Evolutionary conservation across 2,329 filamentous ascomycete species (phyloP).

Genomic region (Curvularia sp.): DNA sequence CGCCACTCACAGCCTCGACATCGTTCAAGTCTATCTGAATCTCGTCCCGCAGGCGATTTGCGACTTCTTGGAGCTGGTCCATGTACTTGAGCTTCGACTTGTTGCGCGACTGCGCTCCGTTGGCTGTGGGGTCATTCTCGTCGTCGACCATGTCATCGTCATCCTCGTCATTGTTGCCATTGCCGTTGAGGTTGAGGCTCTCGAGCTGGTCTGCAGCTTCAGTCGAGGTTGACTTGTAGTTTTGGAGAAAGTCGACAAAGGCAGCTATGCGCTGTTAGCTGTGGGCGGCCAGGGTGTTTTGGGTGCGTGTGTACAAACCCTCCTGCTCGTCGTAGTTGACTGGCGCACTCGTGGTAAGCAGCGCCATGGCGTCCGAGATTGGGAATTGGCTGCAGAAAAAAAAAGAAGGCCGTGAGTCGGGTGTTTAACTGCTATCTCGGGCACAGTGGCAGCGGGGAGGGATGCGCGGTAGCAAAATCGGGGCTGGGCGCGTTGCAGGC

Average conservation of each 20-base stretch:
- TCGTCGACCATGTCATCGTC: slow-evolving; percentile 95
- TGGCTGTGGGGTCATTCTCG: slow-evolving; percentile 65
- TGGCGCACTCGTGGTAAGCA: slow-evolving; percentile 77
- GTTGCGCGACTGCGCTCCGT: slow-evolving; percentile 45
- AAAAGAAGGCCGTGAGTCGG: slow-evolving; percentile 11
- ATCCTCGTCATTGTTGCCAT: slow-evolving; percentile 84
- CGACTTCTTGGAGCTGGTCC: slow-evolving; percentile 83
- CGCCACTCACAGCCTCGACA: slow-evolving; percentile 60
- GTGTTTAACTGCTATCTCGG: slow-evolving; percentile 16
- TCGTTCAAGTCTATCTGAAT: slow-evolving; percentile 91
- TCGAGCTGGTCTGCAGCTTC: slow-evolving; percentile 82
- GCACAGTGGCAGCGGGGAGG: slow-evolving; percentile 26
- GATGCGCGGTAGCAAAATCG: slow-evolving; percentile 34
- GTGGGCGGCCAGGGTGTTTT: slow-evolving; percentile 17
- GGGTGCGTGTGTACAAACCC: slow-evolving; percentile 60
- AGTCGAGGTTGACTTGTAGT: slow-evolving; percentile 82
- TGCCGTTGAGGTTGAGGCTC: slow-evolving; percentile 84
- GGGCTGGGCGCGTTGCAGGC: slow-evolving; percentile 37
- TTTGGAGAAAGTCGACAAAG: slow-evolving; percentile 85
- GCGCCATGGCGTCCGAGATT: slow-evolving; percentile 71
- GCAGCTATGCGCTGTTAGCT: slow-evolving; percentile 64
- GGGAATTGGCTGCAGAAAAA: neutral
- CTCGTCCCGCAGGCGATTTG: slow-evolving; percentile 78
- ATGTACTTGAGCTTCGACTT: slow-evolving; percentile 83
- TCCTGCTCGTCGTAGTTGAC: slow-evolving; percentile 91